Evolutionary conservation across 345 rosid genomes (phyloP).

Genomic region (Euphorbia lathyris): DNA sequence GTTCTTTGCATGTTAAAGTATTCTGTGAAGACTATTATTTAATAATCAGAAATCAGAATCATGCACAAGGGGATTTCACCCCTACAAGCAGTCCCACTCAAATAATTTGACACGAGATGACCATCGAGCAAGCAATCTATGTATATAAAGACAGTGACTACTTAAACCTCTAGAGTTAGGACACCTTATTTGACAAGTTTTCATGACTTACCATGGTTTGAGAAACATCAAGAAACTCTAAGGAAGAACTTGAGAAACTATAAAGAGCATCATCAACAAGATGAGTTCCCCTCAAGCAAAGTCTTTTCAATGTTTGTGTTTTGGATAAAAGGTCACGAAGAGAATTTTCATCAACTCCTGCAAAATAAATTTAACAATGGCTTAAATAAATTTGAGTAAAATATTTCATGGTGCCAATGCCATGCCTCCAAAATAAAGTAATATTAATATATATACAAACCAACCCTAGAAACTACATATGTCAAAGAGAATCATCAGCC

Average conservation of each 20-base stretch:
- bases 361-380: constrained; percentile 10
- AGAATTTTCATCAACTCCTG: constrained; percentile 55
- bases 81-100: not conserved
- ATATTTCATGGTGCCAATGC: not conserved
- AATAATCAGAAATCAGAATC: not conserved
- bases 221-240: constrained; percentile 75
- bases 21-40: not conserved
- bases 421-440: constrained; percentile 1
- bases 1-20: not conserved
- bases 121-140: not conserved
- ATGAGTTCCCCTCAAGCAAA: constrained; percentile 60
- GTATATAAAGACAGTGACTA: not conserved
- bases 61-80: not conserved
- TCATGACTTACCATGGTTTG: constrained; percentile 58
- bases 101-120: not conserved
- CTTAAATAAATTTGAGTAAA: constrained; percentile 4
- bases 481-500: not conserved
- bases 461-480: not conserved
- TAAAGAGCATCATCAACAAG: constrained; percentile 53
- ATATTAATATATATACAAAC: no score
- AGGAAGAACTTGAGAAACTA: constrained; percentile 57
- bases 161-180: not conserved
- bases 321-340: constrained; percentile 49
- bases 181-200: not conserved
- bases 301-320: constrained; percentile 48